These are phyloP conservation scores for Oxyria digyna DNA, from an alignment of 148 eudicot genomes.

Conservation along the genomic window DNA sequence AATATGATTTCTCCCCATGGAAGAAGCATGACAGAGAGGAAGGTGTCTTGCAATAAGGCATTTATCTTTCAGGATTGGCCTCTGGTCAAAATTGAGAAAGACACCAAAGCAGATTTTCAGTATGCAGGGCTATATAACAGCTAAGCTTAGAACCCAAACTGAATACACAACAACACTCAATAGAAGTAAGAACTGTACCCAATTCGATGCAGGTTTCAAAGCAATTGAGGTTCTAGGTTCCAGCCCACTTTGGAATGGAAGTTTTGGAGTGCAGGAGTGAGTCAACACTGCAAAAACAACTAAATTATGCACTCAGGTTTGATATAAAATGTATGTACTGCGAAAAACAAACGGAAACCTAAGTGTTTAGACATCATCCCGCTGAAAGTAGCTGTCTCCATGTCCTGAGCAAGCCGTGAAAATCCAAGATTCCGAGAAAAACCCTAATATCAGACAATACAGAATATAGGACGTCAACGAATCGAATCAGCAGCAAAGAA, in stretches of 20 bases:
- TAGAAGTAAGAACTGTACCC: background rate
- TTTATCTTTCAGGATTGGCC: background rate
- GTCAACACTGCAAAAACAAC: constrained; percentile 1
- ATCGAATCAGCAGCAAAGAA: too few species aligned
- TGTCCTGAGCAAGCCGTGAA: background rate
- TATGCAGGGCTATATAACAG: background rate
- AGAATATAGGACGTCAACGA: too few species aligned
- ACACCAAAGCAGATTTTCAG: background rate
- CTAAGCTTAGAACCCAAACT: background rate
- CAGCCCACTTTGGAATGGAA: background rate
- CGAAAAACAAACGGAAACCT: background rate
- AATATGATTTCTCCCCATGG: constrained; percentile 3
- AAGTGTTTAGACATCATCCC: background rate
- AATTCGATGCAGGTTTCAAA: constrained; percentile 2
- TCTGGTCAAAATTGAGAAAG: background rate
- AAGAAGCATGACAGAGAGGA: background rate
- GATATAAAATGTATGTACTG: background rate
- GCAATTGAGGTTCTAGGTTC: background rate
- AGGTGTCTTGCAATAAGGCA: background rate
- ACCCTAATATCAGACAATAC: background rate
- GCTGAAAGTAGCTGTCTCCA: background rate
- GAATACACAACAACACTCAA: background rate
- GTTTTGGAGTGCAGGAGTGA: background rate
- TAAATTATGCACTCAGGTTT: background rate
- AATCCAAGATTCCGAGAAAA: background rate